A percentile compares a stretch with the other conserved stretches of the same genome.
Conservation (phyloP, 805 yeast genomes). For the Cyberlindnera lachancei region DNA sequence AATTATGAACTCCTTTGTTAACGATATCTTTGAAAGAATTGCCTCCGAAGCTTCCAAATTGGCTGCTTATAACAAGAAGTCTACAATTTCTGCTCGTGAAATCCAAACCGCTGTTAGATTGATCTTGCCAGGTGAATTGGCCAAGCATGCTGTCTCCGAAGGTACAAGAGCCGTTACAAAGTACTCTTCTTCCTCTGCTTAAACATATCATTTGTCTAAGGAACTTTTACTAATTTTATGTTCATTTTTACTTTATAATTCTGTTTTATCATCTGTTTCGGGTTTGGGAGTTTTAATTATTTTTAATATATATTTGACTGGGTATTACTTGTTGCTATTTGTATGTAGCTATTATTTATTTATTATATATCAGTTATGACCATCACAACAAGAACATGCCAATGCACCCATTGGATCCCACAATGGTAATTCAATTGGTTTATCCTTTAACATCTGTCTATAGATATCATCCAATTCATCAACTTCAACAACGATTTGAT, state of each 20-base stretch:
- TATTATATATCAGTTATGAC: no score
- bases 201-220: conserved; percentile 8
- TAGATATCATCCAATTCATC: conserved; percentile 34
- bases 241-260: not conserved
- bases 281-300: not conserved
- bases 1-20: conserved; percentile 95
- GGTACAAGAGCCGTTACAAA: conserved; percentile 98
- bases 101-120: conserved; percentile 98
- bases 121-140: conserved; percentile 97
- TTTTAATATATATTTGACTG: not conserved
- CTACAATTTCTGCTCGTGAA: conserved; percentile 97
- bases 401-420: conserved; percentile 81
- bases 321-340: not conserved
- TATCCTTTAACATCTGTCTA: conserved; percentile 27
- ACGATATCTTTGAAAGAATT: conserved; percentile 96
- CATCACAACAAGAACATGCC: conserved; percentile 28
- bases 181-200: conserved; percentile 65
- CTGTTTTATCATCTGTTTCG: not conserved
- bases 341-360: no score
- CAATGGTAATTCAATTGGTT: conserved; percentile 55
- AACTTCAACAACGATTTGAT: conserved; percentile 58
- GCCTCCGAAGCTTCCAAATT: conserved; percentile 97
- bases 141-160: conserved; percentile 97
- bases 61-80: conserved; percentile 98
- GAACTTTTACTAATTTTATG: not conserved